A percentile compares a stretch with the other conserved stretches of the same genome.
Conservation (phyloP, 2,329 filamentous ascomycete species). For the Pseudogymnoascus sp. region DNA sequence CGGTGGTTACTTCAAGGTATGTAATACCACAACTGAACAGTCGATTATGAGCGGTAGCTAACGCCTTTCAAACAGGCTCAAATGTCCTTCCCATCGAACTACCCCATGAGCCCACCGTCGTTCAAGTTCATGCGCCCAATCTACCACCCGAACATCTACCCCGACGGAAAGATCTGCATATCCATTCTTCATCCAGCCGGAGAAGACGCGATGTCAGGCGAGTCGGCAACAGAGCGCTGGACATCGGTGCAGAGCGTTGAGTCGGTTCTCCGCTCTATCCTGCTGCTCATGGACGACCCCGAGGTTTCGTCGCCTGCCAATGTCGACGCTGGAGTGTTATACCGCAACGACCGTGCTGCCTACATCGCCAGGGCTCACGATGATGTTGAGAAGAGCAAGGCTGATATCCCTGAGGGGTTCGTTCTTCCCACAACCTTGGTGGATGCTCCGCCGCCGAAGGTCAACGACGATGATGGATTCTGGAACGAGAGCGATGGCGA, state of each 20-base stretch:
- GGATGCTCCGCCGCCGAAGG: slow-evolving; percentile 51
- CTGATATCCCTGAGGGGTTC: slow-evolving; percentile 71
- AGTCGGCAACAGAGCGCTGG: slow-evolving; percentile 86
- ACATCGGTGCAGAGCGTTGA: slow-evolving; percentile 89
- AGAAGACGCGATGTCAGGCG: slow-evolving; percentile 87
- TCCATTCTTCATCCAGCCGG: slow-evolving; percentile 91
- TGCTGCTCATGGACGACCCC: slow-evolving; percentile 86
- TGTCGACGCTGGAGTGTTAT: slow-evolving; percentile 82
- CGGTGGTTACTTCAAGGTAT: slow-evolving; percentile 77
- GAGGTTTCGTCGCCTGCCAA: slow-evolving; percentile 92
- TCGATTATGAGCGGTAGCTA: background rate
- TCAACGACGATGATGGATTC: slow-evolving; percentile 69
- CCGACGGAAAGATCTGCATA: slow-evolving; percentile 86
- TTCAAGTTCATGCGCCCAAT: slow-evolving; percentile 79
- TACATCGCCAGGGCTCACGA: slow-evolving; percentile 65
- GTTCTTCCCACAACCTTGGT: slow-evolving; percentile 72
- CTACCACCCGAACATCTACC: slow-evolving; percentile 90
- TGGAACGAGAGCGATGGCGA: slow-evolving; percentile 72
- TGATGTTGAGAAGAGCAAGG: slow-evolving; percentile 64
- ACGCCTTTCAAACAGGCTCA: slow-evolving; percentile 46
- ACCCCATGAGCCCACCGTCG: slow-evolving; percentile 79
- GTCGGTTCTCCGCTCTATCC: slow-evolving; percentile 84
- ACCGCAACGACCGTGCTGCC: slow-evolving; percentile 60
- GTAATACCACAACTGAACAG: slow-evolving; percentile 13
- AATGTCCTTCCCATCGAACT: slow-evolving; percentile 81